Percentiles rank a stretch among this genome's conserved stretches.
phyloP scores from a whole-genome alignment of 225 moss, liverwort and hornwort species.

The Bryoerythrophyllum caledonicum region DNA sequence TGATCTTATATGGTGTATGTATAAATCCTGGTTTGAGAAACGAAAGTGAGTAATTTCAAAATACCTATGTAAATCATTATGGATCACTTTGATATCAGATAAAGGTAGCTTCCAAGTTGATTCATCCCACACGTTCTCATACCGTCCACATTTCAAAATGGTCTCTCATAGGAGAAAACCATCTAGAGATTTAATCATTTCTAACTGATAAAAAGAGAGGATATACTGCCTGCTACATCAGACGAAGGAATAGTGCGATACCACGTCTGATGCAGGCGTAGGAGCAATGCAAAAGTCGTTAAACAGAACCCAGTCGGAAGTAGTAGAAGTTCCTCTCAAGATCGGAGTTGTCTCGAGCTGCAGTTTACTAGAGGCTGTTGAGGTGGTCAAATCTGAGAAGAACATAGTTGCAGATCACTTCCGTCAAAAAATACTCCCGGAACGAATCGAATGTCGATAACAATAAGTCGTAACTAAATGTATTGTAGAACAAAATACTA shows the following conservation, averaged over 20 bases:
- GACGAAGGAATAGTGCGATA: constrained; percentile 17
- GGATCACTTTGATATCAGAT: background rate
- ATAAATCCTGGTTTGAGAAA: background rate
- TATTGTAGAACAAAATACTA: background rate
- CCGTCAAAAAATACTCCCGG: background rate
- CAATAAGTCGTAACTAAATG: background rate
- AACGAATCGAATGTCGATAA: background rate
- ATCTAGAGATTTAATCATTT: background rate
- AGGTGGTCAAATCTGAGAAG: constrained; percentile 40
- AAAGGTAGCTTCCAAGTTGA: constrained; percentile 7
- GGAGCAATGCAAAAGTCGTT: constrained; percentile 73
- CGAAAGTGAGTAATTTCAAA: background rate
- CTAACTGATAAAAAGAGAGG: background rate
- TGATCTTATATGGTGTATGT: background rate
- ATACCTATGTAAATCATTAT: background rate
- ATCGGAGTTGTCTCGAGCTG: constrained; percentile 47
- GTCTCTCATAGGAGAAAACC: background rate
- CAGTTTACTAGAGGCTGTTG: constrained; percentile 45
- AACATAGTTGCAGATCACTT: constrained; percentile 24
- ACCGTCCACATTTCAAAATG: constrained; percentile 9
- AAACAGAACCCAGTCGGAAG: constrained; percentile 69
- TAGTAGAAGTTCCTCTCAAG: constrained; percentile 44
- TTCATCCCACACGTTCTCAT: background rate
- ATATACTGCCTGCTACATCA: background rate
- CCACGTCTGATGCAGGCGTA: constrained; percentile 59